A percentile compares a stretch with the other conserved stretches of the same genome.
Evolutionary conservation across 164 flowering plant species (phyloP).

Genomic region (Kingdonia uniflora): DNA sequence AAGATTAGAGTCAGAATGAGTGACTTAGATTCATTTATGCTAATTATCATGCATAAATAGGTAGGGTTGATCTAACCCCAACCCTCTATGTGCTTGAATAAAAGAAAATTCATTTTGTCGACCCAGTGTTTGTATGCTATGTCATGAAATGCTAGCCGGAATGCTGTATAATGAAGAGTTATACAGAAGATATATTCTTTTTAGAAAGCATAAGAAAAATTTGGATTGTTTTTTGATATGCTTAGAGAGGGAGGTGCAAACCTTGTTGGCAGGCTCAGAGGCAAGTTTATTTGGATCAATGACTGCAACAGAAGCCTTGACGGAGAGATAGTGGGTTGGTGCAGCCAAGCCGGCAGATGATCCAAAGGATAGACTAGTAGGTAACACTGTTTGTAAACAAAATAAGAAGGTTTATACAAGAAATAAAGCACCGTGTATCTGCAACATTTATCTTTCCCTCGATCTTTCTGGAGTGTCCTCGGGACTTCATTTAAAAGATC

Average conservation of each 20-base stretch:
- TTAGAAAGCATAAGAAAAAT: background rate
- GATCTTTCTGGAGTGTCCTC: no score
- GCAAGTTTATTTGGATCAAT: constrained; percentile 30
- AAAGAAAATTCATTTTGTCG: background rate
- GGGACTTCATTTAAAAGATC: no score
- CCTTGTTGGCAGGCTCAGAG: constrained; percentile 26
- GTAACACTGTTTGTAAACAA: constrained; percentile 8
- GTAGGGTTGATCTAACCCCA: no score
- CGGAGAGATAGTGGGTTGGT: constrained; percentile 8
- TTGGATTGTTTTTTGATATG: background rate
- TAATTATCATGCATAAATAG: no score
- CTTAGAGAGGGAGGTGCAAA: constrained; percentile 5
- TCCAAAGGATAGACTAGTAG: constrained; percentile 14
- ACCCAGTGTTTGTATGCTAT: background rate
- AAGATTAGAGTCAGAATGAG: no score
- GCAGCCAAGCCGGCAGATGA: constrained; percentile 11
- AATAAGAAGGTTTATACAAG: no score
- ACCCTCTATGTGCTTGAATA: background rate
- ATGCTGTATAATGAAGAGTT: background rate
- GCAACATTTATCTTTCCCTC: no score
- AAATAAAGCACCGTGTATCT: no score
- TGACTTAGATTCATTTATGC: no score
- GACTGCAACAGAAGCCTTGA: constrained; percentile 28
- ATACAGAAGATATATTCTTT: background rate
- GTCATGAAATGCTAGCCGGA: background rate